phyloP scores from a whole-genome alignment of 495 filamentous ascomycete genomes.

The Penicillium goetzii region DNA sequence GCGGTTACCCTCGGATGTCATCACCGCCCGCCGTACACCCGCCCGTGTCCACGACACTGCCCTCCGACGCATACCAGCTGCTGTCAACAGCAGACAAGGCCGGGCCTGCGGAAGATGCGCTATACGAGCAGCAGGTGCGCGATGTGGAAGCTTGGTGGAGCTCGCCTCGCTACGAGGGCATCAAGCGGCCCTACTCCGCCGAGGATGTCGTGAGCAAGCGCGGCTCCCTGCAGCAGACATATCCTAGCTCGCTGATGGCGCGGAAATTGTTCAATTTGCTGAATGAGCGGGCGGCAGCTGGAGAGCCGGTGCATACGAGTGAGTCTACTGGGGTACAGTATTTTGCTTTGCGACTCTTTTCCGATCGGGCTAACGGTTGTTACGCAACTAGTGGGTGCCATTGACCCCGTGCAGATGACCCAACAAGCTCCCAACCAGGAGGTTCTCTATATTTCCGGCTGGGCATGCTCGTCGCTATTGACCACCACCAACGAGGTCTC shows the following conservation, averaged over 20 bases:
- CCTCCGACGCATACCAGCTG: constrained; percentile 78
- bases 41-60: constrained; percentile 59
- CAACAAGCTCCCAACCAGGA: constrained; percentile 97
- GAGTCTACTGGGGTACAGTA: constrained; percentile 33
- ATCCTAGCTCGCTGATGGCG: constrained; percentile 91
- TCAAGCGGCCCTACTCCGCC: constrained; percentile 88
- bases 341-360: constrained; percentile 9
- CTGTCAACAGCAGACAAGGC: constrained; percentile 72
- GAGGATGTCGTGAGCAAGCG: constrained; percentile 91
- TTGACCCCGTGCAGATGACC: constrained; percentile 98
- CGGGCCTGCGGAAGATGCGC: constrained; percentile 76
- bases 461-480: constrained; percentile 92
- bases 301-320: constrained; percentile 91
- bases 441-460: constrained; percentile 92
- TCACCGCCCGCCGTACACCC: constrained; percentile 51
- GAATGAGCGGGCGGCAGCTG: constrained; percentile 70
- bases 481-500: constrained; percentile 96
- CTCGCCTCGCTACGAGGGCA: constrained; percentile 78
- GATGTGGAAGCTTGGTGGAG: constrained; percentile 89
- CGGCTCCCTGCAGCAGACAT: constrained; percentile 81
- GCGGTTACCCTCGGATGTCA: constrained; percentile 53
- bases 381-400: constrained; percentile 76
- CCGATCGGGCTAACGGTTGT: constrained; percentile 14
- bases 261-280: constrained; percentile 90
- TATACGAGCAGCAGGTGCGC: constrained; percentile 77